These are phyloP conservation scores for Hypomyces rosellus DNA, from an alignment of 2,329 filamentous ascomycete genomes.

Conservation along the genomic window DNA sequence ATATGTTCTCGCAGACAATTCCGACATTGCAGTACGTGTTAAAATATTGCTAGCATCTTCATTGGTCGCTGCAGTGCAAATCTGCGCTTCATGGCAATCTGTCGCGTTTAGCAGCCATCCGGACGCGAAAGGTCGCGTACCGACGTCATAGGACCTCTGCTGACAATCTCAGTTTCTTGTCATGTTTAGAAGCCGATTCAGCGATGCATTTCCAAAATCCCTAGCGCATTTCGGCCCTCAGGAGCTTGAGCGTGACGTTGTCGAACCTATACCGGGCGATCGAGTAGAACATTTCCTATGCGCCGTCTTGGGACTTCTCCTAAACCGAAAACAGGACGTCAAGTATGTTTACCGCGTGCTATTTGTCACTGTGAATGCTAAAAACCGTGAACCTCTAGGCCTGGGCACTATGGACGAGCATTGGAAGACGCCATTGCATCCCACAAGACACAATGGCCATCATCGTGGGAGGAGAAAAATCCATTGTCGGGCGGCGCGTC, in stretches of 20 bases:
- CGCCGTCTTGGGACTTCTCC: slow-evolving; percentile 75
- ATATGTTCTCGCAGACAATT: slow-evolving; percentile 82
- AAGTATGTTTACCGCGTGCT: slow-evolving; percentile 60
- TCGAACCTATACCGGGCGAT: slow-evolving; percentile 70
- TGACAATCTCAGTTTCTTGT: slow-evolving; percentile 74
- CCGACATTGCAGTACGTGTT: slow-evolving; percentile 79
- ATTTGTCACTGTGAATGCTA: neutral
- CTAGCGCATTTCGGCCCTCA: slow-evolving; percentile 88
- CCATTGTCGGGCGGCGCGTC: slow-evolving; percentile 73
- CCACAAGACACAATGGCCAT: slow-evolving; percentile 84
- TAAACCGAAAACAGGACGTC: slow-evolving; percentile 97
- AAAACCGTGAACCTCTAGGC: slow-evolving; percentile 44
- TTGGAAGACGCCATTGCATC: slow-evolving; percentile 86
- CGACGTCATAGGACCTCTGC: slow-evolving; percentile 24
- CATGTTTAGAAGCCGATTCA: slow-evolving; percentile 94
- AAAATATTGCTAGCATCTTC: neutral
- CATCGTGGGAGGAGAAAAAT: slow-evolving; percentile 74
- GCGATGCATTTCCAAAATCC: slow-evolving; percentile 80
- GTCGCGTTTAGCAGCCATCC: slow-evolving; percentile 32
- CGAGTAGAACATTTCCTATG: slow-evolving; percentile 85
- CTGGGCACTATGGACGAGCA: slow-evolving; percentile 86
- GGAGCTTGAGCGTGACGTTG: slow-evolving; percentile 83
- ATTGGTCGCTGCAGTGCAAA: slow-evolving; percentile 2
- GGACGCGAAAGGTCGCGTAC: slow-evolving; percentile 51
- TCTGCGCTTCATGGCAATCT: neutral